Evolutionary conservation across 768 basidiomycete genomes (phyloP), one percentile per base, ranked within the genome.

Genomic region (Tylopilus rubrobrunneus): DNA sequence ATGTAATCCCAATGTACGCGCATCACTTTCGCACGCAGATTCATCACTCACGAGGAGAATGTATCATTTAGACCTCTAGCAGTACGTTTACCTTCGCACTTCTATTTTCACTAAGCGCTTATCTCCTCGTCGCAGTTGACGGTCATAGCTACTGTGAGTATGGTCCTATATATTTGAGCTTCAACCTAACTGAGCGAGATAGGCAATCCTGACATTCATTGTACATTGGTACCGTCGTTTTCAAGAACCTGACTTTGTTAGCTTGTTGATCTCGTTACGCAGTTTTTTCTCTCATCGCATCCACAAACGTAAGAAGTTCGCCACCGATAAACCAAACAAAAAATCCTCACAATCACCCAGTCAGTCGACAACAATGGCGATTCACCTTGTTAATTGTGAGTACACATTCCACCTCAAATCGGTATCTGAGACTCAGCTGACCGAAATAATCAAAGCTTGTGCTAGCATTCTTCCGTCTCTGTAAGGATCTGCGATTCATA

Each of bases 121-220:
- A 17, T 45, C 34, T 28, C 29, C 21, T 1, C 5, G 17, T 58
- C 14, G 4, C 8, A 69, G 68, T 41, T 70, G 55, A 71, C 67
- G 17, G 61, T 69, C 31, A n/a, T 59, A 39, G 57, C 9, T 42
- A 79, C 78, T 1, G 68, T 63, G 48, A 49, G 68, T 47, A 7
- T 19, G 2, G 14, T 12, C 14, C 5, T 39, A n/a, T 47, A n/a
- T 31, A 31, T 49, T 17, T 8, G 7, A 31, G 7, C 33, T 23
- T 2, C 25, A 27, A 3, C 11, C 48, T 49, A 28, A 58, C 29
- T 47, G 2, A 49, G 68, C 64, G 69, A 0, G 68, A 72, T 72
- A 58, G 78, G 79, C 78, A 1, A 59, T 76, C 27, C 65, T 79
- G 29, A 81, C 79, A 0, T 74, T 79, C 48, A 68, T 79, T 25